A percentile compares a stretch with the other conserved stretches of the same genome.
Conservation (phyloP, 345 rosid species). For the Pistacia atlantica region DNA sequence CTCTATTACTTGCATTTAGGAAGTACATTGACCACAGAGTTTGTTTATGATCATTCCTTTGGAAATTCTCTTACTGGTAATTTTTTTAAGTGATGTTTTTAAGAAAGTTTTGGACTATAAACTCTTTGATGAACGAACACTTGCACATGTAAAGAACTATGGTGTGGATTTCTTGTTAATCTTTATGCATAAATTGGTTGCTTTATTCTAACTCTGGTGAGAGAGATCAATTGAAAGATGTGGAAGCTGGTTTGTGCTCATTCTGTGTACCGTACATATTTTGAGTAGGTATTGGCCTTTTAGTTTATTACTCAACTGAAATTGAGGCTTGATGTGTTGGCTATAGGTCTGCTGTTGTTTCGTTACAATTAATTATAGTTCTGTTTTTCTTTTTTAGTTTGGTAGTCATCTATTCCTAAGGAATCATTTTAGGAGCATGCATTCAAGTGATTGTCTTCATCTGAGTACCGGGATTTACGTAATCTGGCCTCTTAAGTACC, state of each 20-base stretch:
- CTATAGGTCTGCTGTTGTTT: neutral
- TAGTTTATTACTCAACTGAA: neutral
- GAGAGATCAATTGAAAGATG: neutral
- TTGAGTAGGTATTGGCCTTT: neutral
- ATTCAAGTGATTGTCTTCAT: neutral
- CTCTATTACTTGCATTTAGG: slow-evolving; percentile 13
- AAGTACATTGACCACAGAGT: neutral
- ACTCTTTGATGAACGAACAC: neutral
- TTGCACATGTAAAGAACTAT: neutral
- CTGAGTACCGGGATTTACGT: neutral
- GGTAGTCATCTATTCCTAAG: neutral
- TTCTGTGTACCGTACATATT: neutral
- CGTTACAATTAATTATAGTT: neutral
- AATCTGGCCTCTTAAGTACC: neutral
- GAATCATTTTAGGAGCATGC: slow-evolving; percentile 3
- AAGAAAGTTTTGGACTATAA: neutral
- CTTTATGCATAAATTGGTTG: neutral
- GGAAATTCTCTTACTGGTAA: neutral
- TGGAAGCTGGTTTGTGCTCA: neutral
- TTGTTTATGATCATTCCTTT: neutral
- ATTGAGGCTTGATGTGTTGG: neutral
- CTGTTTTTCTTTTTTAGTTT: slow-evolving; percentile 10
- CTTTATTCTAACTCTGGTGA: neutral
- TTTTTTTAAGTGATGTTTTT: neutral
- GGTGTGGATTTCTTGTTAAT: neutral